phyloP scores from a whole-genome alignment of 305 asterid genomes.

The Fraxinus xanthoxyloides region DNA sequence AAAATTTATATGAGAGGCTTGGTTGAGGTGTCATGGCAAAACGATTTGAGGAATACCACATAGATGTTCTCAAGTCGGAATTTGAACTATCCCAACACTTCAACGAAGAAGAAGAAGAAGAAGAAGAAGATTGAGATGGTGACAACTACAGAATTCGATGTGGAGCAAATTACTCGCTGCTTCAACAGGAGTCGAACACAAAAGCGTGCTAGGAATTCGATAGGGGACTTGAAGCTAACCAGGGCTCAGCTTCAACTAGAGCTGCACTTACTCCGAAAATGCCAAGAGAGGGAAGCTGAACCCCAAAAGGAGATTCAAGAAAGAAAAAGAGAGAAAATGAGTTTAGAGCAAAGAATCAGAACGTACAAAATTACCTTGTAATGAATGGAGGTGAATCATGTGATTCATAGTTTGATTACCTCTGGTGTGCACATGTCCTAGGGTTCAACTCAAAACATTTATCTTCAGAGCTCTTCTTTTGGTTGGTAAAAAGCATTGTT shows the following conservation, averaged over 20 bases:
- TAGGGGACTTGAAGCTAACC: not conserved
- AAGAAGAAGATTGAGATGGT: constrained; percentile 7
- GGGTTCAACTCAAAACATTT: not conserved
- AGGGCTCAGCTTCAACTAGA: not conserved
- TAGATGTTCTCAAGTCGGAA: too few species aligned
- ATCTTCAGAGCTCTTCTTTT: not conserved
- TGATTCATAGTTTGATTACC: not conserved
- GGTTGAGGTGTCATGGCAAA: not conserved
- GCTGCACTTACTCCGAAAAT: not conserved
- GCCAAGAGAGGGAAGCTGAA: constrained; percentile 12
- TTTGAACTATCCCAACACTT: not conserved
- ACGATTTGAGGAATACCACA: not conserved
- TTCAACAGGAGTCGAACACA: not conserved
- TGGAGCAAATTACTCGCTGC: constrained; percentile 16
- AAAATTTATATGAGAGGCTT: not conserved
- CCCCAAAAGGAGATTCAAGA: constrained; percentile 18
- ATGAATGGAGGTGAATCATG: not conserved
- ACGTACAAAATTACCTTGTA: not conserved
- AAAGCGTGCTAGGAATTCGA: not conserved
- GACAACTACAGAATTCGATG: constrained; percentile 9
- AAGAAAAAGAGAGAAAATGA: constrained; percentile 6
- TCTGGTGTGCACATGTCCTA: not conserved
- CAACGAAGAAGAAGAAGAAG: too few species aligned
- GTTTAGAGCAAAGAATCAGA: constrained; percentile 9
- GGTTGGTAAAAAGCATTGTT: too few species aligned